These are phyloP conservation scores for Mollisiaceae sp. DNA, from an alignment of 2,329 filamentous ascomycete genomes.

Conservation along the genomic window DNA sequence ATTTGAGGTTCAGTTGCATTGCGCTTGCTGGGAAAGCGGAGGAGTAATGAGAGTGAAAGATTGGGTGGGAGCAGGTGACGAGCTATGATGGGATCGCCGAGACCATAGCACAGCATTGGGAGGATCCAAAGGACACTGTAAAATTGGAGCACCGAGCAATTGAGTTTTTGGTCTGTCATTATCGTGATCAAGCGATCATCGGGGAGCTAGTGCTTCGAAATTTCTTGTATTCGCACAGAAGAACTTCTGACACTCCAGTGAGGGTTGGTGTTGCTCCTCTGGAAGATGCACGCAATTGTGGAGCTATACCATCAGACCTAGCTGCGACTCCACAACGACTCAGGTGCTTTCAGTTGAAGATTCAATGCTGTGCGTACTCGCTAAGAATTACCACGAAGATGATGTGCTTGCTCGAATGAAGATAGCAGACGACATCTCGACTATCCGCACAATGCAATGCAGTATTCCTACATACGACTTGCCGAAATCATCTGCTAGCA, in stretches of 20 bases:
- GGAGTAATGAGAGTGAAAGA: background rate
- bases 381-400: conserved; percentile 38
- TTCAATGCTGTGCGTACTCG: conserved; percentile 47
- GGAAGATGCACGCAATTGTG: conserved; percentile 43
- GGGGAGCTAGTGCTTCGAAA: too few relatives aligned
- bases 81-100: too few relatives aligned
- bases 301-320: conserved; percentile 38
- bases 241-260: too few relatives aligned
- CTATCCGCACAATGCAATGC: conserved; percentile 29
- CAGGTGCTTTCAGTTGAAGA: conserved; percentile 44
- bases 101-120: too few relatives aligned
- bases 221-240: too few relatives aligned
- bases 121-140: too few relatives aligned
- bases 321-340: conserved; percentile 48
- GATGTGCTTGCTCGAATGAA: conserved; percentile 37
- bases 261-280: too few relatives aligned
- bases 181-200: too few relatives aligned
- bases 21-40: conserved; percentile 27
- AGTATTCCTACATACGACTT: conserved; percentile 38
- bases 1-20: conserved; percentile 42
- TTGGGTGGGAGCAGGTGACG: too few relatives aligned
- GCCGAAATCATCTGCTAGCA: conserved; percentile 47
- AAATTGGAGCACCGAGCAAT: too few relatives aligned
- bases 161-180: too few relatives aligned
- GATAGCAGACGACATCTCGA: conserved; percentile 34